phyloP scores from a whole-genome alignment of 2,329 filamentous ascomycete genomes.

The Thermoascus crustaceus region DNA sequence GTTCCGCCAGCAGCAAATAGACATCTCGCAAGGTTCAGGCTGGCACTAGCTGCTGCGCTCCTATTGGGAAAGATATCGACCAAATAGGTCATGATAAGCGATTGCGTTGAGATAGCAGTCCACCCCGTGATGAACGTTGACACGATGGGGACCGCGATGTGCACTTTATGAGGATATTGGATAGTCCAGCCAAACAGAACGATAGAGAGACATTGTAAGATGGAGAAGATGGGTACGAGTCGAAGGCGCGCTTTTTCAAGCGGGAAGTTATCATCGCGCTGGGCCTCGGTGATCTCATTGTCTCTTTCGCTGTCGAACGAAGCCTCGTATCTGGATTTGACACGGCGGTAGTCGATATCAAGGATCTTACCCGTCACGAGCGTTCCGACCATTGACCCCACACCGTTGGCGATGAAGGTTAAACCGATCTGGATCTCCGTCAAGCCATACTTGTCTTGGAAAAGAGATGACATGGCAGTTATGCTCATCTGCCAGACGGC shows the following conservation, averaged over 20 bases:
- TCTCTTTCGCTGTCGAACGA: conserved; percentile 2
- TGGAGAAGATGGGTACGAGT: conserved; percentile 38
- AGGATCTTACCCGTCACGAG: conserved; percentile 46
- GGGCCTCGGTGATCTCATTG: neutral
- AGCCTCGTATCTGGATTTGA: conserved; percentile 25
- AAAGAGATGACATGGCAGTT: conserved; percentile 45
- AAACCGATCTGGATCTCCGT: conserved; percentile 41
- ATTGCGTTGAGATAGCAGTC: conserved; percentile 44
- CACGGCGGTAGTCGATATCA: conserved; percentile 43
- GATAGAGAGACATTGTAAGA: conserved; percentile 40
- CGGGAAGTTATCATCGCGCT: conserved; percentile 30
- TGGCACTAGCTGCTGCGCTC: conserved; percentile 46
- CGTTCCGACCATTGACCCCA: conserved; percentile 47
- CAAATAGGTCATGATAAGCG: conserved; percentile 45
- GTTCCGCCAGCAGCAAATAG: conserved; percentile 46
- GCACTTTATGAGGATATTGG: conserved; percentile 33
- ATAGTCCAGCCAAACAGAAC: conserved; percentile 48
- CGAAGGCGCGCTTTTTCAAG: conserved; percentile 46
- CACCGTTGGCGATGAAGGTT: conserved; percentile 49
- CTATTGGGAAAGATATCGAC: conserved; percentile 45
- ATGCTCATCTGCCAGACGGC: conserved; percentile 50
- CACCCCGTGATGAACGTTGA: conserved; percentile 47
- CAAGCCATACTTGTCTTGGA: conserved; percentile 37
- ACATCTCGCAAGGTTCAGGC: conserved; percentile 47
- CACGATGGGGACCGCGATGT: conserved; percentile 44